Percentiles rank a stretch among this genome's conserved stretches.
These are phyloP conservation scores for Paralagenidium karlingii DNA, from an alignment of 352 stramenopile genomes.

Conservation along the genomic window DNA sequence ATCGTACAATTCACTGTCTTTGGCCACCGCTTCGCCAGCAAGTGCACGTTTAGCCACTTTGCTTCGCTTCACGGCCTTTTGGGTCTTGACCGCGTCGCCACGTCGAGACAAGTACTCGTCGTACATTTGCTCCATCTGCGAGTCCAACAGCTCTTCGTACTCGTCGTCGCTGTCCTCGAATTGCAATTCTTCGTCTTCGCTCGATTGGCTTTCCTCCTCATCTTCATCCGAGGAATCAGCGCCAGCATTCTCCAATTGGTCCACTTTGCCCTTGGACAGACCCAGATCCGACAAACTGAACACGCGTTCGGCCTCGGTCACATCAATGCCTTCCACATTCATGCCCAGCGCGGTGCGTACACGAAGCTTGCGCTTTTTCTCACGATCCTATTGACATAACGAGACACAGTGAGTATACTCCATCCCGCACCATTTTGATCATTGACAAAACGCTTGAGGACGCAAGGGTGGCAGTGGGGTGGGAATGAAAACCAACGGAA, in stretches of 20 bases:
- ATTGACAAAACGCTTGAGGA: too few relatives aligned
- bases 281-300: conserved; percentile 75
- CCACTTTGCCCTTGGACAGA: conserved; percentile 63
- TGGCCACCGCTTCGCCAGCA: conserved; percentile 59
- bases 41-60: conserved; percentile 78
- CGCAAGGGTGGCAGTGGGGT: background rate
- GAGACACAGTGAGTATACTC: background rate
- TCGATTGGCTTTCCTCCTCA: conserved; percentile 14
- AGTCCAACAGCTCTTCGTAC: conserved; percentile 66
- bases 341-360: conserved; percentile 71
- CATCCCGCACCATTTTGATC: too few relatives aligned
- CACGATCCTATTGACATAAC: conserved; percentile 42
- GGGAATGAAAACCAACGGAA: conserved; percentile 1
- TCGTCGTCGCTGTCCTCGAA: conserved; percentile 55
- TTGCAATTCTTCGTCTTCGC: conserved; percentile 19
- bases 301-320: conserved; percentile 62
- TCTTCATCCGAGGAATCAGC: conserved; percentile 30
- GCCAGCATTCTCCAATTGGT: conserved; percentile 58
- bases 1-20: conserved; percentile 75
- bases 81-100: conserved; percentile 68
- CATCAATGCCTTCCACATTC: conserved; percentile 71
- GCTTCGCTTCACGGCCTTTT: conserved; percentile 73
- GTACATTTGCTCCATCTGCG: conserved; percentile 80
- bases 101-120: conserved; percentile 67
- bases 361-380: conserved; percentile 76